phyloP scores from a whole-genome alignment of 2,329 filamentous ascomycete species.

The Beauveria sp. region DNA sequence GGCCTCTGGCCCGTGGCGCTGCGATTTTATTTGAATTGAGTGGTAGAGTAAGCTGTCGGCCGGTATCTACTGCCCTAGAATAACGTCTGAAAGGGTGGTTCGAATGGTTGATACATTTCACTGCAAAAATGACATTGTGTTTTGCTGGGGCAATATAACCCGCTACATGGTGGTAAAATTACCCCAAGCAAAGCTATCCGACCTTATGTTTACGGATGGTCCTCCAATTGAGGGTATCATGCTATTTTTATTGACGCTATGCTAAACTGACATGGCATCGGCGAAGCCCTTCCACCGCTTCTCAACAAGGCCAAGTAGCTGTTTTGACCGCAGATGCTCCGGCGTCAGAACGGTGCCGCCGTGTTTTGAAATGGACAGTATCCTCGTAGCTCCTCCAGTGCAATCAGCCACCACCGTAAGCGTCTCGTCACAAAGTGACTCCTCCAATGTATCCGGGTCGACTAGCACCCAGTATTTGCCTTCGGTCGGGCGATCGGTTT shows the following conservation, averaged over 20 bases:
- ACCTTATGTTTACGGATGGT: background rate
- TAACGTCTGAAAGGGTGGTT: slow-evolving; percentile 71
- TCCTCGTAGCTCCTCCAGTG: slow-evolving; percentile 40
- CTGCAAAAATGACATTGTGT: background rate
- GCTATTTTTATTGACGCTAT: slow-evolving; percentile 24
- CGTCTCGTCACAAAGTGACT: slow-evolving; percentile 73
- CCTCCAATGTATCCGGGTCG: slow-evolving; percentile 87
- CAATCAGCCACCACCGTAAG: slow-evolving; percentile 75
- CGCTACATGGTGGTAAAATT: background rate
- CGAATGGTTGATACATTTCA: slow-evolving; percentile 68
- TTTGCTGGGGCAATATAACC: slow-evolving; percentile 10
- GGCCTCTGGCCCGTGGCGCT: slow-evolving; percentile 39
- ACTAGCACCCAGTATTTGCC: slow-evolving; percentile 67
- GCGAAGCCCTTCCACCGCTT: slow-evolving; percentile 29
- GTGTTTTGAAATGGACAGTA: slow-evolving; percentile 72
- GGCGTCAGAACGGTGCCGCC: slow-evolving; percentile 67
- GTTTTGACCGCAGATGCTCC: slow-evolving; percentile 56
- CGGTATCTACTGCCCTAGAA: slow-evolving; percentile 87
- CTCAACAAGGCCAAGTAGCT: slow-evolving; percentile 35
- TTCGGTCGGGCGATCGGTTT: slow-evolving; percentile 35
- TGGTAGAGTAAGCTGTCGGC: slow-evolving; percentile 59
- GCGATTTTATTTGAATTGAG: slow-evolving; percentile 44
- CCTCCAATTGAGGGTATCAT: slow-evolving; percentile 19
- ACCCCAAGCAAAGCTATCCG: background rate
- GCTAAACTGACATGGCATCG: slow-evolving; percentile 29